These are phyloP conservation scores for Fusarium chaquense DNA, from an alignment of 2,329 filamentous ascomycete species.

Conservation along the genomic window DNA sequence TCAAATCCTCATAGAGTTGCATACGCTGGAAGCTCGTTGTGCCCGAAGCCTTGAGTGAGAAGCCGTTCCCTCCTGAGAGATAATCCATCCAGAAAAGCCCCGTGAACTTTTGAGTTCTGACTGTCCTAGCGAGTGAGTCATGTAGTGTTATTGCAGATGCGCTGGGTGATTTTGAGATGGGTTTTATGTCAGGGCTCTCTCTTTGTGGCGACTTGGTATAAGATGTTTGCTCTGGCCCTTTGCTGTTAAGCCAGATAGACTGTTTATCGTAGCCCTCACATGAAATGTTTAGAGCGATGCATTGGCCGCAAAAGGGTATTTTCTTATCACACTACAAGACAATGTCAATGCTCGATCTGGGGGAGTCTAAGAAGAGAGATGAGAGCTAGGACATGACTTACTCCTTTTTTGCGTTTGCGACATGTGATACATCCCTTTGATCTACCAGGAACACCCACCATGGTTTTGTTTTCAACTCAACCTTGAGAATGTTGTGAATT, in stretches of 20 bases:
- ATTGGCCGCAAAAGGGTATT: conserved; percentile 7
- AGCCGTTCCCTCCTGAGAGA: conserved; percentile 12
- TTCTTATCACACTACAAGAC: conserved; percentile 18
- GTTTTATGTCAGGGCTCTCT: rapidly evolving
- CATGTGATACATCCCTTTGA: conserved; percentile 28
- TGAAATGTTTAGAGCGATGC: conserved; percentile 2
- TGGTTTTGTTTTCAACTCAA: not conserved
- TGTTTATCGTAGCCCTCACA: conserved; percentile 16
- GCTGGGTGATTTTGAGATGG: rapidly evolving
- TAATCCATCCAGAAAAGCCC: conserved; percentile 27
- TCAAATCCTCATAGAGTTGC: not conserved
- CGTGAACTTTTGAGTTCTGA: conserved; percentile 17
- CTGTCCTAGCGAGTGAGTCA: conserved; percentile 5
- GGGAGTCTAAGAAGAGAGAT: not conserved
- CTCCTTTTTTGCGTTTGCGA: conserved; percentile 23
- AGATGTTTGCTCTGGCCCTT: not conserved
- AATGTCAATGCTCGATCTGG: not conserved
- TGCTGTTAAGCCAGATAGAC: conserved; percentile 23
- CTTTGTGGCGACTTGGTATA: not conserved
- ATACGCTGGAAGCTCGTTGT: conserved; percentile 15
- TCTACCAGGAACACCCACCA: conserved; percentile 29
- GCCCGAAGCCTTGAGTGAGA: not conserved
- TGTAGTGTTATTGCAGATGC: not conserved
- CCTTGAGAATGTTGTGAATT: not conserved
- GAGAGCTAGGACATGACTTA: not conserved